phyloP scores from a whole-genome alignment of 495 filamentous ascomycete species.

The Hyphodiscus hymeniophilus region DNA sequence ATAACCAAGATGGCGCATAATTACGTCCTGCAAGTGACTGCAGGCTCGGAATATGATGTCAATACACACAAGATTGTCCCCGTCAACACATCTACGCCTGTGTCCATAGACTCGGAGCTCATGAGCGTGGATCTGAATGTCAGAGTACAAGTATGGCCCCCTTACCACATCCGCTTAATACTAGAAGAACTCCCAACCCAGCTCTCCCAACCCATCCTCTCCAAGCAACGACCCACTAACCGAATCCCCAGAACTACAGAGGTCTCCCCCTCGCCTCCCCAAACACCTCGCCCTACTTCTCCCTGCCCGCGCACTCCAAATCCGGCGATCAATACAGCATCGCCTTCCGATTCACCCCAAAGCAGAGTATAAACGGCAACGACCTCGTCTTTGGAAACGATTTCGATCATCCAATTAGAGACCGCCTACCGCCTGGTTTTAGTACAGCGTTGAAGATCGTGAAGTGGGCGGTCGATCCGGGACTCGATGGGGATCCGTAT shows the following conservation, averaged over 20 bases:
- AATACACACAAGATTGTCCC: constrained; percentile 55
- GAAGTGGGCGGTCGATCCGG: constrained; percentile 80
- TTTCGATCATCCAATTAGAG: constrained; percentile 79
- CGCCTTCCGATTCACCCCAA: constrained; percentile 63
- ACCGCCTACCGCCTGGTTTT: constrained; percentile 82
- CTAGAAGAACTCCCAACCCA: background rate
- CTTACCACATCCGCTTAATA: background rate
- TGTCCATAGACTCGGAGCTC: constrained; percentile 50
- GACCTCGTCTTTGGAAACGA: constrained; percentile 88
- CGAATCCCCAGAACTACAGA: constrained; percentile 26
- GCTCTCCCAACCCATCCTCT: background rate
- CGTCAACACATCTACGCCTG: constrained; percentile 57
- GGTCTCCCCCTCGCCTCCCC: constrained; percentile 54
- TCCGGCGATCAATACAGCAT: constrained; percentile 74
- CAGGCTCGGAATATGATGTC: constrained; percentile 64
- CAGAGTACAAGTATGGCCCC: constrained; percentile 50
- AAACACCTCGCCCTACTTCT: constrained; percentile 63
- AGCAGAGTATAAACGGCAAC: constrained; percentile 51
- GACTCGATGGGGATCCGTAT: constrained; percentile 79
- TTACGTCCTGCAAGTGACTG: constrained; percentile 63
- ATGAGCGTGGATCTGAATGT: constrained; percentile 58
- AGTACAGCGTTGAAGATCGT: constrained; percentile 70
- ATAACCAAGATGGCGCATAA: constrained; percentile 61
- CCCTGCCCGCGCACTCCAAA: constrained; percentile 48
- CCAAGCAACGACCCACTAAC: constrained; percentile 3